Conservation (phyloP, 23 red algal species). For the Gracilaria gracilis region DNA sequence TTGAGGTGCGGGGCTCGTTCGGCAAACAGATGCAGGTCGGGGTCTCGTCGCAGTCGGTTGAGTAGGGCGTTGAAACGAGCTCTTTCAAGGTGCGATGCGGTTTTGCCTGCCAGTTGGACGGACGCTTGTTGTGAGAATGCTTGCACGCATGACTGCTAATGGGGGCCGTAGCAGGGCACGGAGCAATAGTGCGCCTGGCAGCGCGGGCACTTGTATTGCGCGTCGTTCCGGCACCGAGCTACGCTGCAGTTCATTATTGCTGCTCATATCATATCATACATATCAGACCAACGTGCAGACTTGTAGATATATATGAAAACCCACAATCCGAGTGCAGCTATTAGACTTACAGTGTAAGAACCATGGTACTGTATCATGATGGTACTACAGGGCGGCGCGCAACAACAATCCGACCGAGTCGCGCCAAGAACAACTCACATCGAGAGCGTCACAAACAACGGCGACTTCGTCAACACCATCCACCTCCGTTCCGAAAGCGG, state of each 20-base stretch:
- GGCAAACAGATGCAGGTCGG: neutral
- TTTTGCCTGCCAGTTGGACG: neutral
- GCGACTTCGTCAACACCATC: constrained; percentile 59
- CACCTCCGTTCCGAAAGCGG: constrained; percentile 63
- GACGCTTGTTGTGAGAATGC: constrained; percentile 10
- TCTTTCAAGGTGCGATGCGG: constrained; percentile 2
- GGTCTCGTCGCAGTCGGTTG: neutral
- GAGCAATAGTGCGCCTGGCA: constrained; percentile 33
- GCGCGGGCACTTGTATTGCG: constrained; percentile 41
- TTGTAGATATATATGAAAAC: too few relatives aligned
- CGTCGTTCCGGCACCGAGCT: neutral
- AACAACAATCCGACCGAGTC: neutral
- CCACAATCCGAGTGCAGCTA: too few relatives aligned
- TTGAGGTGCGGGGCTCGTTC: neutral
- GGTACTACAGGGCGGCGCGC: too few relatives aligned
- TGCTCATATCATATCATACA: neutral
- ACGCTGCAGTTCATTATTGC: neutral
- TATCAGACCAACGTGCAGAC: too few relatives aligned
- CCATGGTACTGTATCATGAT: too few relatives aligned
- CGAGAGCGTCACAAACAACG: constrained; percentile 20
- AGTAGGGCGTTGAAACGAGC: constrained; percentile 29
- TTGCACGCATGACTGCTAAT: constrained; percentile 29
- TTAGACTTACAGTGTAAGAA: too few relatives aligned
- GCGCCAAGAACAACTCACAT: constrained; percentile 24
- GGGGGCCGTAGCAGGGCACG: constrained; percentile 33